Evolutionary conservation across 495 filamentous ascomycete genomes (phyloP), one percentile per base, ranked within the genome.

Genomic region (Aspergillus homomorphus): DNA sequence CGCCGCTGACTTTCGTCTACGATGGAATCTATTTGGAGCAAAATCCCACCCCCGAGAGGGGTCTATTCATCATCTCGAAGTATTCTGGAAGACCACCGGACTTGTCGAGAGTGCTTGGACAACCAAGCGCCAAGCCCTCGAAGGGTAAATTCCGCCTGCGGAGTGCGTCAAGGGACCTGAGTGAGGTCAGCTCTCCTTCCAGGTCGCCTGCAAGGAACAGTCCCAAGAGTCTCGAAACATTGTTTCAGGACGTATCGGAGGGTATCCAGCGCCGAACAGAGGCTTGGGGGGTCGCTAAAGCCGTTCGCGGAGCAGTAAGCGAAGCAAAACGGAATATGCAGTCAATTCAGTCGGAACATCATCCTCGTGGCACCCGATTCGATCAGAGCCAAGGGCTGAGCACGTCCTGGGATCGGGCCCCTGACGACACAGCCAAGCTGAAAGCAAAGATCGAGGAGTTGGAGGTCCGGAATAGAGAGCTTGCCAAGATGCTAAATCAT

Each of bases 11-110:
- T 2, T 90, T 97, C 60, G 86, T 96, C 21, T 79, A 88, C 45
- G 94, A 98, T 73, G 94, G 90, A n/a, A 69, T 96, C 8, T 95
- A 91, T 65, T 77, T 98, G 18, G 81, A 86, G 51, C 80, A 87
- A 33, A 90, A 96, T 63, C 82, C 89, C n/a, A 84, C 84, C 30
- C 69, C 83, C 15, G 79, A 86, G 28, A 87, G 91, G 54, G 92
- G 90, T 18, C 77, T 78, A 33, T 80, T 86, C 43, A 77, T 98
- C 41, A 90, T 98, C 52, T 77, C 79, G 14, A 95, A 95, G 60
- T 95, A 97, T 70, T 91, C 89, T 1, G 86, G 85, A 3, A 88
- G 80, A 51, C 66, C 80, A 15, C 89, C 89, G 0, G 70, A 78
- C 7, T 28, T 65, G 33, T 56, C 64, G 0, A 74, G 71, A 59